A percentile compares a stretch with the other conserved stretches of the same genome.
Evolutionary conservation across 495 filamentous ascomycete genomes (phyloP).

Genomic region (Penicillium mononematosum): DNA sequence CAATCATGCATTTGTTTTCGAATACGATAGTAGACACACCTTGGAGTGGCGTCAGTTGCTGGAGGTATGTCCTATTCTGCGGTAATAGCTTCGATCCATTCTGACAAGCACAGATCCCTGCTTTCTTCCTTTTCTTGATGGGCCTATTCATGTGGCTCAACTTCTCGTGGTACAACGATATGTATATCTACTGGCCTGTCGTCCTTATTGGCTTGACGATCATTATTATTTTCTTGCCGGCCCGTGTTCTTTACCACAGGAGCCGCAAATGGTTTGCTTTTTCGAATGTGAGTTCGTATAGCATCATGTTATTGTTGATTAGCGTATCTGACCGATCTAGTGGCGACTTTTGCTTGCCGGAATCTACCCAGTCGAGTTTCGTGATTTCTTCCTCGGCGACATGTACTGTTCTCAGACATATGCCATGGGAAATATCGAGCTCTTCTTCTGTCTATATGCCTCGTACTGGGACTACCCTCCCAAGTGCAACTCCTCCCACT

Average conservation of each 20-base stretch:
- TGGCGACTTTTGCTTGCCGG: conserved; percentile 83
- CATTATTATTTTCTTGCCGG: conserved; percentile 71
- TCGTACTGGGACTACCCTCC: conserved; percentile 65
- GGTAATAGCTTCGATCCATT: conserved; percentile 1
- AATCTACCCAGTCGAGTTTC: conserved; percentile 89
- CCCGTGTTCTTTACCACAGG: conserved; percentile 68
- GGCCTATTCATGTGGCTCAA: conserved; percentile 85
- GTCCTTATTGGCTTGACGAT: conserved; percentile 68
- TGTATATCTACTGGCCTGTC: conserved; percentile 89
- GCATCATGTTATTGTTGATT: background rate
- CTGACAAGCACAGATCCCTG: conserved; percentile 57
- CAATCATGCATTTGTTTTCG: conserved; percentile 95
- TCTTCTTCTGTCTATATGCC: conserved; percentile 94
- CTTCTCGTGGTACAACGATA: conserved; percentile 64
- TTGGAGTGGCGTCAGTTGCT: conserved; percentile 86
- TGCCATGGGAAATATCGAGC: conserved; percentile 78
- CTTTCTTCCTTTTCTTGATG: conserved; percentile 71
- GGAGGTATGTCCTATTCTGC: conserved; percentile 49
- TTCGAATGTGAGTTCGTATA: conserved; percentile 64
- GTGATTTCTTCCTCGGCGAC: conserved; percentile 96
- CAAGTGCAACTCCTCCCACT: conserved; percentile 83
- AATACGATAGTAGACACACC: conserved; percentile 82
- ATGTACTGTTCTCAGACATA: conserved; percentile 97
- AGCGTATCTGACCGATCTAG: conserved; percentile 46
- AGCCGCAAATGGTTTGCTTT: conserved; percentile 81